Conservation (phyloP, 2,329 filamentous ascomycete species). For the Pseudogymnoascus sp. region DNA sequence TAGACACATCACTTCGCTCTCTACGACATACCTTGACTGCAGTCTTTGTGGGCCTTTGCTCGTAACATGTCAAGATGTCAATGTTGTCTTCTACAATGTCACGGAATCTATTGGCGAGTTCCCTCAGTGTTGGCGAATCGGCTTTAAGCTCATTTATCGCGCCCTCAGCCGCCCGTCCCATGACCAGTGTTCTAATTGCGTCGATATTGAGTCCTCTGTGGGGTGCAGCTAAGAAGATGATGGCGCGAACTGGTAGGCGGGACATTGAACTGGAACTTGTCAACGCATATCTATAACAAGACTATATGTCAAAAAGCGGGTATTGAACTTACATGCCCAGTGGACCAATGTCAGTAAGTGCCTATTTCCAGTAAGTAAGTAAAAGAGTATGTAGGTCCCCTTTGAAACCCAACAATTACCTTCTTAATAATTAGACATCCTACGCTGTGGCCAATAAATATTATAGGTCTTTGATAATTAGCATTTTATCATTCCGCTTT, state of each 20-base stretch:
- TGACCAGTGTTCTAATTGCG: slow-evolving; percentile 20
- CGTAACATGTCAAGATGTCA: slow-evolving; percentile 20
- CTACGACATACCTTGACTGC: slow-evolving; percentile 12
- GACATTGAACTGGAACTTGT: neutral
- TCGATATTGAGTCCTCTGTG: slow-evolving; percentile 22
- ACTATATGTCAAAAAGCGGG: neutral
- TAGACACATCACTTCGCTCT: neutral
- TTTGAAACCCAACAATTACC: neutral
- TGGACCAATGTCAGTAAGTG: neutral
- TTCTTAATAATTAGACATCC: slow-evolving; percentile 3
- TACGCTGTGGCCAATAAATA: slow-evolving; percentile 1
- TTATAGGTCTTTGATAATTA: neutral
- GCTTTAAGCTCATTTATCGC: slow-evolving; percentile 20
- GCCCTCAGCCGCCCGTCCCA: slow-evolving; percentile 15
- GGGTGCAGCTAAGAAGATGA: slow-evolving; percentile 24
- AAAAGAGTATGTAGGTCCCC: neutral
- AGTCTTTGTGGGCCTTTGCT: slow-evolving; percentile 18
- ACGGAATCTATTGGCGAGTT: slow-evolving; percentile 18
- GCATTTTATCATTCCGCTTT: neutral
- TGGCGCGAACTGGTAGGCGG: slow-evolving; percentile 12
- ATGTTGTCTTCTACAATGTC: slow-evolving; percentile 15
- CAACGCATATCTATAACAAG: neutral
- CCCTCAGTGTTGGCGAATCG: slow-evolving; percentile 16
- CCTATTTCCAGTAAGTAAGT: neutral
- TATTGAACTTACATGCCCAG: neutral